A percentile compares a stretch with the other conserved stretches of the same genome.
Conservation (phyloP, 2,329 filamentous ascomycete species). For the Zymoseptoria tritici region DNA sequence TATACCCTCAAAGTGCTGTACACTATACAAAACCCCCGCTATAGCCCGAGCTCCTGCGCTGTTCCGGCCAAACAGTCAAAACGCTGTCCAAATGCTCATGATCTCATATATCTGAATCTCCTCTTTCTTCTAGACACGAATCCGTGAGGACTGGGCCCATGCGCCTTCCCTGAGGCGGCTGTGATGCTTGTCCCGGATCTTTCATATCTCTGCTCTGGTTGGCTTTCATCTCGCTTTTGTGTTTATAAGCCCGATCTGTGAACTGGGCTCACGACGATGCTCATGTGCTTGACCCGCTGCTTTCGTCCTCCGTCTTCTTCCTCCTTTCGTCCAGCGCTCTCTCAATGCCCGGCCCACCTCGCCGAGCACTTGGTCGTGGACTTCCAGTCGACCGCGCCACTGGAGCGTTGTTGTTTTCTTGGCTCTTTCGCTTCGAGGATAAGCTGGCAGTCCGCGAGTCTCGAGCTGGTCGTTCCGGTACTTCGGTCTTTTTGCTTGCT, state of each 20-base stretch:
- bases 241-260: background rate
- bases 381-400: background rate
- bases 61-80: background rate
- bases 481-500: conserved; percentile 11
- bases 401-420: background rate
- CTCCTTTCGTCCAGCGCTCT: background rate
- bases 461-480: background rate
- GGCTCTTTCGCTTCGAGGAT: background rate
- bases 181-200: background rate
- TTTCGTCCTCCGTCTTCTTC: background rate
- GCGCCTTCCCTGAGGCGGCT: background rate
- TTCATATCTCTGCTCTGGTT: background rate
- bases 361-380: background rate
- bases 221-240: background rate
- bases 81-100: background rate
- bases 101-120: background rate
- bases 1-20: background rate
- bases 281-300: background rate
- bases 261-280: background rate
- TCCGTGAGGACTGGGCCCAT: background rate
- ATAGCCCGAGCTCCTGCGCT: background rate
- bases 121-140: background rate
- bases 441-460: background rate
- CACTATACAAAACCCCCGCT: background rate
- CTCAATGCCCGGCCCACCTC: background rate